Percentiles rank a stretch among this genome's conserved stretches.
Evolutionary conservation across 148 eudicot genomes (phyloP).

Genomic region (Selenicereus undatus): DNA sequence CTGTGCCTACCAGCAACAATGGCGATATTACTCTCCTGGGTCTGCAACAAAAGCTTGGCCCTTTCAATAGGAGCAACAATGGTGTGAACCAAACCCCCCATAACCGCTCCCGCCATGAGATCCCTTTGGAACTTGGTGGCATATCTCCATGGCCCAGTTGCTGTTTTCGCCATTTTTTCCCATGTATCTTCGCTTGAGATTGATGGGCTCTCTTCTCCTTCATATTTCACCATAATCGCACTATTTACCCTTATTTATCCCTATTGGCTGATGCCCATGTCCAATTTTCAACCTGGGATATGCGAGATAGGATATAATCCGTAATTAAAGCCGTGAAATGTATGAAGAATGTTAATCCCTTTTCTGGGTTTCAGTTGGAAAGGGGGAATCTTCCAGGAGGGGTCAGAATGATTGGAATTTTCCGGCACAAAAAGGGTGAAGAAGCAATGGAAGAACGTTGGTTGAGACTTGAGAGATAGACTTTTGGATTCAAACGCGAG

Average conservation of each 20-base stretch:
- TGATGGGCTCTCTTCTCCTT: constrained; percentile 20
- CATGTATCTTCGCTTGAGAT: constrained; percentile 14
- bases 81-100: constrained; percentile 96
- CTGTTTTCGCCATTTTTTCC: constrained; percentile 15
- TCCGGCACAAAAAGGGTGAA: neutral
- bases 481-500: neutral
- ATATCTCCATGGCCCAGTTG: constrained; percentile 29
- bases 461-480: neutral
- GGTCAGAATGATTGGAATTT: neutral
- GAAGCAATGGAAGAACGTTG: constrained; percentile 2
- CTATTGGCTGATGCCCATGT: neutral
- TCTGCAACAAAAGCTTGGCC: constrained; percentile 82
- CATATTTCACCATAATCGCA: constrained; percentile 16
- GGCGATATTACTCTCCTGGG: constrained; percentile 85
- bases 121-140: constrained; percentile 63
- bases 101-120: constrained; percentile 81
- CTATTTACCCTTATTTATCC: neutral
- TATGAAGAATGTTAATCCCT: neutral
- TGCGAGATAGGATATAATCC: neutral
- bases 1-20: constrained; percentile 58
- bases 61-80: constrained; percentile 93
- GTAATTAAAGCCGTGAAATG: neutral
- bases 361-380: neutral
- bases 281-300: neutral
- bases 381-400: neutral